These are phyloP conservation scores for Rhizophora mangle DNA, from an alignment of 345 rosid genomes.

Conservation along the genomic window DNA sequence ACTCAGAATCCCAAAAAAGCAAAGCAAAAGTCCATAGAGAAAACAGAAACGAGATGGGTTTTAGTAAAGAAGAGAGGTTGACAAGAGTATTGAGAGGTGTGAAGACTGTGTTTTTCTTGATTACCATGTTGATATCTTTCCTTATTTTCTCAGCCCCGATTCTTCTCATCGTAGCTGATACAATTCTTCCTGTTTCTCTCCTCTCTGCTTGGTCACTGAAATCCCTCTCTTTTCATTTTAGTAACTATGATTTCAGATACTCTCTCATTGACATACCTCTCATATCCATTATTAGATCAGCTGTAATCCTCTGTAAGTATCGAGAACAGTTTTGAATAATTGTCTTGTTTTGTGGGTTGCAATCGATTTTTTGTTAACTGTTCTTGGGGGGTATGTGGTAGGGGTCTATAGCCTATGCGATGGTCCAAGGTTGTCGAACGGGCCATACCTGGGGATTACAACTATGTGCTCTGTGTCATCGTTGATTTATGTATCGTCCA, in stretches of 20 bases:
- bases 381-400: slow-evolving; percentile 5
- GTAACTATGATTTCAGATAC: slow-evolving; percentile 65
- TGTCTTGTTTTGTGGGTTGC: background rate
- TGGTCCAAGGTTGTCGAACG: slow-evolving; percentile 68
- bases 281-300: slow-evolving; percentile 74
- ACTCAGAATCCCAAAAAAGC: background rate
- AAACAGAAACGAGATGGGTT: slow-evolving; percentile 46
- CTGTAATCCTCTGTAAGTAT: slow-evolving; percentile 76
- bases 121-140: slow-evolving; percentile 68
- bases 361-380: background rate
- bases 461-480: slow-evolving; percentile 66
- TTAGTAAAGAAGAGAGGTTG: slow-evolving; percentile 57
- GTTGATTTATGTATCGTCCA: slow-evolving; percentile 67
- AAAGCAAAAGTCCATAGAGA: background rate
- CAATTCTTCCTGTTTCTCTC: slow-evolving; percentile 76
- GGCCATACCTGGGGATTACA: slow-evolving; percentile 76
- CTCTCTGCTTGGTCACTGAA: slow-evolving; percentile 45
- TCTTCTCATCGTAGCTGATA: slow-evolving; percentile 67
- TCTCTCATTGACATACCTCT: slow-evolving; percentile 82
- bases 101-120: slow-evolving; percentile 71
- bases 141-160: slow-evolving; percentile 82
- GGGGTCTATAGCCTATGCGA: slow-evolving; percentile 88
- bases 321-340: too few relatives aligned
- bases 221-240: slow-evolving; percentile 38
- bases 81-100: slow-evolving; percentile 48